Evolutionary conservation across 2,329 filamentous ascomycete genomes (phyloP), one percentile per base, ranked within the genome.

Genomic region (Claviceps purpurea): DNA sequence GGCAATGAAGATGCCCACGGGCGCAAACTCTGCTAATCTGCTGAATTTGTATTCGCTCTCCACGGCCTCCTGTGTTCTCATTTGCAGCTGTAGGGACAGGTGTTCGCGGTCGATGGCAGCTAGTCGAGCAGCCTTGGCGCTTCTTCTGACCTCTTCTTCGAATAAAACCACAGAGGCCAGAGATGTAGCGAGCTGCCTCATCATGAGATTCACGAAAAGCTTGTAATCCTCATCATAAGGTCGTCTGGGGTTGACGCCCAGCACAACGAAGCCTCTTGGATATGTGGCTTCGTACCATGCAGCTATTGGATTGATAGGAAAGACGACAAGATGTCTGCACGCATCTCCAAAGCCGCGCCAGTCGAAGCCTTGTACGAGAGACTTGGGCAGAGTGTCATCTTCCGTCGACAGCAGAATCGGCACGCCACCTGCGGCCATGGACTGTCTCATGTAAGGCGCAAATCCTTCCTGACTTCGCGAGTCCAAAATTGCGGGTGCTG

Each of bases 1-100:
- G 18, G 86, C 85, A 58, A 91, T 90, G 64, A 90, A 91, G 68
- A 93, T 84, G 26, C 87, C 87, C 1, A 90, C 87, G 0, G 87
- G 87, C 0, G 85, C 85, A 56, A 89, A 87, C 61, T 90, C 87
- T 2, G 87, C 86, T 84, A 91, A 88, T 44, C 85, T 76, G 1
- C 85, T 88, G 62, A 93, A 91, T 54, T 30, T 46, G n/a, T 53
- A 53, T 40, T 53, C 52, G 22, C 49, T 53, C 49, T 53, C 52
- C 11, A 53, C 52, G 11, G 52, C 52, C 26, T 53, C 52, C 39
- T 53, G 52, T 7, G 52, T 53, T 42, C 52, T 45, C 14, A 53
- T 37, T n/a, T 53, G 52, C 5, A 53, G 49, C 45, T 53, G 52
- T 39, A 53, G 24, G 2, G 52, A 53, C 14, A 53, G 43, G n/a